Conservation (phyloP, 495 filamentous ascomycete species). For the Talaromyces thailandensis region DNA sequence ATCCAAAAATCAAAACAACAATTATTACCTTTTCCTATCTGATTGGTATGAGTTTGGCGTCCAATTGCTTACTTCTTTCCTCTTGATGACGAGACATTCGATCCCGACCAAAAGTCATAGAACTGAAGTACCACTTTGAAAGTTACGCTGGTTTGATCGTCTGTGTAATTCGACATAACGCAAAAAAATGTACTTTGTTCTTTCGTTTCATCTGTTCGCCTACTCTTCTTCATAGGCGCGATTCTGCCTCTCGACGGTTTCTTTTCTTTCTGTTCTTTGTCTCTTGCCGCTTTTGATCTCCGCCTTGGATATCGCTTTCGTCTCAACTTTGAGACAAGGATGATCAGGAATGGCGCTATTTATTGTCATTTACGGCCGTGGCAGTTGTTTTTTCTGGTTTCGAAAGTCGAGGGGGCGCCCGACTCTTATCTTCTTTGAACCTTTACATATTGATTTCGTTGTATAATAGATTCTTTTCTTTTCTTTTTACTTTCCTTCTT, state of each 20-base stretch:
- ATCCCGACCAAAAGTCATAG: background rate
- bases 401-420: background rate
- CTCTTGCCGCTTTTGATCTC: slow-evolving; percentile 10
- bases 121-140: slow-evolving; percentile 1
- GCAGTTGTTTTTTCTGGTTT: background rate
- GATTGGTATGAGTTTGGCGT: background rate
- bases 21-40: background rate
- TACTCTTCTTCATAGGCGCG: slow-evolving; percentile 18
- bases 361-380: background rate
- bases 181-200: slow-evolving; percentile 6
- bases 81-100: slow-evolving; percentile 1
- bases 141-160: slow-evolving; percentile 1
- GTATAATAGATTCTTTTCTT: slow-evolving; percentile 3
- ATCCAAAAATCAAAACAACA: slow-evolving; percentile 1
- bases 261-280: slow-evolving; percentile 21
- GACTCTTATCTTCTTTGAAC: background rate
- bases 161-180: background rate
- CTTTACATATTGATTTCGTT: slow-evolving; percentile 3
- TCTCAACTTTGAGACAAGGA: background rate
- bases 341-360: background rate
- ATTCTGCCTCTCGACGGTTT: slow-evolving; percentile 16
- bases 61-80: background rate
- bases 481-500: background rate
- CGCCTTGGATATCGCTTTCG: slow-evolving; percentile 8
- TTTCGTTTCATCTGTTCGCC: slow-evolving; percentile 34